Evolutionary conservation across 1,284 basidiomycete genomes (phyloP).

Genomic region (Ceratobasidium theobromae): DNA sequence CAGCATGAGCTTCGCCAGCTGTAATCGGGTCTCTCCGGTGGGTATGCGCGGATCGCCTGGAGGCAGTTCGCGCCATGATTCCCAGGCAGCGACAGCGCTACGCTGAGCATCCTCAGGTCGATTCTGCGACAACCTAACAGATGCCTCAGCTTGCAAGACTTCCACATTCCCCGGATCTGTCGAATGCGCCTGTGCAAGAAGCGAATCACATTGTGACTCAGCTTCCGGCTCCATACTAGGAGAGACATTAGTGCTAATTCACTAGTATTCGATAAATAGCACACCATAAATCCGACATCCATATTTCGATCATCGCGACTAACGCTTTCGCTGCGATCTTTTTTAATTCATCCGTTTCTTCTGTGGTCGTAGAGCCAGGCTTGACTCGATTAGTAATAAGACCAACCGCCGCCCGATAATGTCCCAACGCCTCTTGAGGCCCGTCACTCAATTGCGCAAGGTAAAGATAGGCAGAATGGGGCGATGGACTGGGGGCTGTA

Average conservation of each 20-base stretch:
- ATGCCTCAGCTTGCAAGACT: slow-evolving; percentile 79
- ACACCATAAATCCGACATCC: slow-evolving; percentile 95
- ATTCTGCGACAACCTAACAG: slow-evolving; percentile 86
- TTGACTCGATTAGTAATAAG: slow-evolving; percentile 71
- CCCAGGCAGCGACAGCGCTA: slow-evolving; percentile 70
- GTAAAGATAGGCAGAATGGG: slow-evolving; percentile 84
- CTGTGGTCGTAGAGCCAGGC: slow-evolving; percentile 41
- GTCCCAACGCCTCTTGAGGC: slow-evolving; percentile 71
- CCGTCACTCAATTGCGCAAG: slow-evolving; percentile 84
- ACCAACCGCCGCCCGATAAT: slow-evolving; percentile 81
- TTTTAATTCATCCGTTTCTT: slow-evolving; percentile 64
- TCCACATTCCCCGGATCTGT: slow-evolving; percentile 78
- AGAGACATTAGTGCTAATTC: neutral
- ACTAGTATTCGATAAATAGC: slow-evolving; percentile 39
- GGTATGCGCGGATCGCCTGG: slow-evolving; percentile 71
- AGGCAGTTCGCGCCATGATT: slow-evolving; percentile 72
- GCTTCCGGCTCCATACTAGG: slow-evolving; percentile 79
- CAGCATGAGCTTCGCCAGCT: slow-evolving; percentile 80
- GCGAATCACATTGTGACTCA: slow-evolving; percentile 76
- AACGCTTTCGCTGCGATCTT: slow-evolving; percentile 80
- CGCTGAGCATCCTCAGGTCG: slow-evolving; percentile 77
- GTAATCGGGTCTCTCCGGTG: slow-evolving; percentile 69
- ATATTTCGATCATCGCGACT: slow-evolving; percentile 91
- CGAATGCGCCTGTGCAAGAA: slow-evolving; percentile 71
- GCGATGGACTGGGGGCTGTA: slow-evolving; percentile 59